These are phyloP conservation scores for Sporisorium reilianum DNA, from an alignment of 1,284 basidiomycete species.

Conservation along the genomic window DNA sequence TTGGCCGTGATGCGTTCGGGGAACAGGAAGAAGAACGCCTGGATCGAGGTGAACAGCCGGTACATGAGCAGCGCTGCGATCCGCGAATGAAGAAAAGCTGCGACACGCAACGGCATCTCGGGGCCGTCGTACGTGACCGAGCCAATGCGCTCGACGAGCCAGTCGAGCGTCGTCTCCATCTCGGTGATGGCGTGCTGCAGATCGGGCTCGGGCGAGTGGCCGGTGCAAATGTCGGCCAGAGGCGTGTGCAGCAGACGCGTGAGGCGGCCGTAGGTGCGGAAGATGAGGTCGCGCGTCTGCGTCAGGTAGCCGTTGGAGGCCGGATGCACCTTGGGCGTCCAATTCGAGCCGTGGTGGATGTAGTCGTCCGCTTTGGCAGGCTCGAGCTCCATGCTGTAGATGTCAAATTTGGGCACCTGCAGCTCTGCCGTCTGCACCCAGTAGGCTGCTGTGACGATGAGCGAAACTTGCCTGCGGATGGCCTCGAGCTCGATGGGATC, in stretches of 20 bases:
- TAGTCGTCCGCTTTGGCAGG: conserved; percentile 43
- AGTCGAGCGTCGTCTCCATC: conserved; percentile 52
- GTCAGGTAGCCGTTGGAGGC: conserved; percentile 46
- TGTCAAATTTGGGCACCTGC: conserved; percentile 51
- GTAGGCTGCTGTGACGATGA: conserved; percentile 43
- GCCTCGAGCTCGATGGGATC: conserved; percentile 52
- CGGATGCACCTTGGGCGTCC: conserved; percentile 48
- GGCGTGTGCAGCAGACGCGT: conserved; percentile 56
- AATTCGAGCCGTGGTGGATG: conserved; percentile 57
- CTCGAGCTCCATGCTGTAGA: conserved; percentile 49
- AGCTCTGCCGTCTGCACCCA: conserved; percentile 52
- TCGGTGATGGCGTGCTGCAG: conserved; percentile 55
- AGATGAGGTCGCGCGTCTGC: conserved; percentile 49
- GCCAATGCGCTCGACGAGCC: conserved; percentile 44
- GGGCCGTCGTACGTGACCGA: conserved; percentile 45
- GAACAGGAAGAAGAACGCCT: conserved; percentile 50
- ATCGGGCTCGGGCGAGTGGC: conserved; percentile 54
- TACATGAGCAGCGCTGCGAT: conserved; percentile 48
- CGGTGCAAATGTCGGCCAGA: conserved; percentile 50
- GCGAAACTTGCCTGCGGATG: conserved; percentile 32
- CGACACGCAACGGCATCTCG: conserved; percentile 52
- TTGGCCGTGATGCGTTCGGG: conserved; percentile 36
- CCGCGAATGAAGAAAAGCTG: conserved; percentile 50
- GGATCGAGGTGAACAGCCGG: conserved; percentile 49
- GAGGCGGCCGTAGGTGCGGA: conserved; percentile 51